Conservation (phyloP, 768 basidiomycete species). For the Pholiota microspora region DNA sequence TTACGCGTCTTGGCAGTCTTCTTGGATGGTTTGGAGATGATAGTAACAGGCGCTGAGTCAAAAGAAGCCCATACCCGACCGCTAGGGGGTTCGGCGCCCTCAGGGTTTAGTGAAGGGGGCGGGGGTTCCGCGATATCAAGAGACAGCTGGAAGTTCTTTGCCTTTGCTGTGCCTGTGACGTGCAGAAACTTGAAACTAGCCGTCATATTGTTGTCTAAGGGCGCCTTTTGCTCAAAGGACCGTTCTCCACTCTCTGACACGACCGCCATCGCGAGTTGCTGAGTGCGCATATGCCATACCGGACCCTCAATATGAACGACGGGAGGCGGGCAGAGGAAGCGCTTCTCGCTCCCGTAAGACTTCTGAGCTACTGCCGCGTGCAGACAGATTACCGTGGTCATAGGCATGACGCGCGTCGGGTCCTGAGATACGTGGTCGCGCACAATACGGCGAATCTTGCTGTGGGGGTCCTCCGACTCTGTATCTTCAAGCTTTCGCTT, state of each 20-base stretch:
- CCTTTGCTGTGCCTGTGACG: constrained; percentile 85
- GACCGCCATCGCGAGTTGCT: constrained; percentile 82
- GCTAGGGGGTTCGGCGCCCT: constrained; percentile 41
- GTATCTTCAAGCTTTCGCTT: constrained; percentile 78
- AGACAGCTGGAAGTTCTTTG: constrained; percentile 85
- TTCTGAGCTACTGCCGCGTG: constrained; percentile 96
- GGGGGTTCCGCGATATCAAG: constrained; percentile 83
- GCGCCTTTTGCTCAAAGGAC: constrained; percentile 81
- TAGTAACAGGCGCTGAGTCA: constrained; percentile 88
- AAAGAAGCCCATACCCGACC: constrained; percentile 89
- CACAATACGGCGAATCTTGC: constrained; percentile 81
- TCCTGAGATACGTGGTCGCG: constrained; percentile 81
- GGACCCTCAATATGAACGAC: constrained; percentile 92
- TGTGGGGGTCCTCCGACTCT: constrained; percentile 63
- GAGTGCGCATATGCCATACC: constrained; percentile 77
- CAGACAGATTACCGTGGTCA: constrained; percentile 88
- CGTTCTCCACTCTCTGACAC: constrained; percentile 82
- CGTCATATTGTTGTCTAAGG: constrained; percentile 79
- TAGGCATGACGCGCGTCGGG: constrained; percentile 72
- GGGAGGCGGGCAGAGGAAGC: constrained; percentile 91
- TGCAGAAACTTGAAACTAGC: constrained; percentile 92
- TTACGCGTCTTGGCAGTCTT: constrained; percentile 95
- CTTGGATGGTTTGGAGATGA: constrained; percentile 97
- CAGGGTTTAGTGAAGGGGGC: constrained; percentile 43
- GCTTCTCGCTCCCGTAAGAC: constrained; percentile 93